Base-by-base conservation (phyloP, 75 land plant species). In the Pseudotsuga menziesii region DNA sequence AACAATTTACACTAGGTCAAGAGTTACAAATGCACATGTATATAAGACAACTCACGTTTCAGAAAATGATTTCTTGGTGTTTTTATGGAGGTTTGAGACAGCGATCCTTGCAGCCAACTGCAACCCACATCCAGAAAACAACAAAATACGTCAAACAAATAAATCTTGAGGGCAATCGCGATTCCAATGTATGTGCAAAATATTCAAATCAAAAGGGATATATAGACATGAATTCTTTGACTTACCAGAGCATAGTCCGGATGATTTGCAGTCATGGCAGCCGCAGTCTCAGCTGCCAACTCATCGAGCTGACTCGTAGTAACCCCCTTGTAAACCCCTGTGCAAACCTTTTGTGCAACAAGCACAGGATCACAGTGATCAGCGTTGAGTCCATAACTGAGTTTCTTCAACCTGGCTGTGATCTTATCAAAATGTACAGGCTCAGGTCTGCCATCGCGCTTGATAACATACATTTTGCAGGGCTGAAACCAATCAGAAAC, bases 301-400 rank as follows among this genome's bases (percentile, higher is more conserved):
- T 85, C 87, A 61, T 85, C 87, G 8, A 94, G 89, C 81, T 92
- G 95, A 74, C 89, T 92, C 39, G 97, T 92, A 64, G 97, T 94
- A 36, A 94, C 97, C 29, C 97, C 97, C 82, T 88, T 92, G 79
- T 94, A 92, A 23, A 94, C 95, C 11, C 97, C 92, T 44, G 89
- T 90, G 74, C 92, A 92, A 15, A 90, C 94, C 75, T 92, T 92
- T 84, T 92, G 94, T 3, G 94, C 72, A 35, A 92, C 94, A 0
- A 90, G 83, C 17, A 92, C 92, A n/a, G 92, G 90, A 57, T 90
- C 94, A 63, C 94, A 92, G 77, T 91, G 89, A 2, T 92, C 92
- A 2, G 56, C 74, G 70, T 86, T 90, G 25, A 90, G 79, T 7
- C 90, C 92, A 76, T 92, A 92, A 76, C 94, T 92, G 26, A 92